phyloP scores from a whole-genome alignment of 768 basidiomycete species.

The Pholiota microspora region DNA sequence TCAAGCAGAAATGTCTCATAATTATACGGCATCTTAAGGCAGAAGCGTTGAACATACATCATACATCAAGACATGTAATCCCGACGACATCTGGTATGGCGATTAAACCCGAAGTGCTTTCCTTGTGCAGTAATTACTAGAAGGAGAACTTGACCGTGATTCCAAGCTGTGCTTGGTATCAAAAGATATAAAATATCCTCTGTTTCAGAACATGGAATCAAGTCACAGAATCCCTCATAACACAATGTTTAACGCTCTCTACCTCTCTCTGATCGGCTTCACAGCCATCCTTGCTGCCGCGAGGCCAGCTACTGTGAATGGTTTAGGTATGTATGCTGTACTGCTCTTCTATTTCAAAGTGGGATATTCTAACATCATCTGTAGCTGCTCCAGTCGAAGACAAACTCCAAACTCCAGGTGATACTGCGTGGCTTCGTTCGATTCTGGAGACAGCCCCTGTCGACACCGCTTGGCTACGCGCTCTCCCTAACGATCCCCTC shows the following conservation, averaged over 20 bases:
- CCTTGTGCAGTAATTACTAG: neutral
- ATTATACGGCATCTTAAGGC: constrained; percentile 1
- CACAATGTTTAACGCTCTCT: neutral
- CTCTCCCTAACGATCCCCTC: neutral
- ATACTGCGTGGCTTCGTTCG: constrained; percentile 5
- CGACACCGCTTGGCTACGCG: neutral
- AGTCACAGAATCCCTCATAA: neutral
- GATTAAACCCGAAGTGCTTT: constrained; percentile 6
- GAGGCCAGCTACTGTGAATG: neutral
- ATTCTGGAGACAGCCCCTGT: neutral
- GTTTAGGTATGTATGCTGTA: neutral
- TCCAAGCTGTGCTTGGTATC: neutral
- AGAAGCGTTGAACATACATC: neutral
- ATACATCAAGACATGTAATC: neutral
- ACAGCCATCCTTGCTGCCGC: neutral
- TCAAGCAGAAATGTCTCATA: neutral
- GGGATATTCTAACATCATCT: neutral
- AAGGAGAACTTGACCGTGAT: neutral
- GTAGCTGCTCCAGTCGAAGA: neutral
- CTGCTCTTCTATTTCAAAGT: too few species aligned
- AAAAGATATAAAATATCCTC: constrained; percentile 4
- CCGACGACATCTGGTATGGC: constrained; percentile 2
- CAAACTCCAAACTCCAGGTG: neutral
- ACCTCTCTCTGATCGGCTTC: neutral
- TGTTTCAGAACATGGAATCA: neutral